Percentiles rank a stretch among this genome's conserved stretches.
Conservation (phyloP, 2,329 filamentous ascomycete genomes). For the Fusarium torulosum region DNA sequence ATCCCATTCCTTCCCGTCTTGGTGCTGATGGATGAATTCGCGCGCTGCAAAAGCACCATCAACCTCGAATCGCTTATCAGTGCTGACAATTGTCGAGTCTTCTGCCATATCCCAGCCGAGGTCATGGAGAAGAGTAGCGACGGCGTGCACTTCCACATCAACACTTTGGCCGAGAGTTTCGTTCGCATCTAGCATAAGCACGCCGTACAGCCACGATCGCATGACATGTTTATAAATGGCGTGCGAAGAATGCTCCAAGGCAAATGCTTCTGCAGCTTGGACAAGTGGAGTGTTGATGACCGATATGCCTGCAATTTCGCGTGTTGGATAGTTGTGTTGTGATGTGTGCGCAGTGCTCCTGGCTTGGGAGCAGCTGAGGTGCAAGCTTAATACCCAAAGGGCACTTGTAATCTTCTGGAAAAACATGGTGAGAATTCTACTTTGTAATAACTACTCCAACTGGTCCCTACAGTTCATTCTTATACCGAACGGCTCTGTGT, state of each 20-base stretch:
- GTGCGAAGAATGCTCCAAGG: constrained; percentile 6
- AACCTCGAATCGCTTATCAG: too few species aligned
- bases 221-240: constrained; percentile 34
- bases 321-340: background rate
- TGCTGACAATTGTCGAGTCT: too few species aligned
- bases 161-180: background rate
- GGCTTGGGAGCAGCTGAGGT: background rate
- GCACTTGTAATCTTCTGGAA: background rate
- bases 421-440: background rate
- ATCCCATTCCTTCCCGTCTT: too few species aligned
- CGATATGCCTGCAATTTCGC: constrained; percentile 4
- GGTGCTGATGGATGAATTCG: too few species aligned
- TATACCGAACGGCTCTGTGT: too few species aligned
- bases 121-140: constrained; percentile 25
- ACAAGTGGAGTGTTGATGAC: constrained; percentile 22
- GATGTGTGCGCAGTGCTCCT: rapidly evolving
- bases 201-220: constrained; percentile 21
- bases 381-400: background rate
- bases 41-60: too few species aligned
- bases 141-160: constrained; percentile 1
- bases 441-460: background rate
- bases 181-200: constrained; percentile 14
- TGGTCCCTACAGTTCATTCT: too few species aligned
- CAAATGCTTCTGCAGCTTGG: constrained; percentile 4
- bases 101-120: background rate